phyloP scores from a whole-genome alignment of 768 basidiomycete genomes.

The Termitomyces sp. region DNA sequence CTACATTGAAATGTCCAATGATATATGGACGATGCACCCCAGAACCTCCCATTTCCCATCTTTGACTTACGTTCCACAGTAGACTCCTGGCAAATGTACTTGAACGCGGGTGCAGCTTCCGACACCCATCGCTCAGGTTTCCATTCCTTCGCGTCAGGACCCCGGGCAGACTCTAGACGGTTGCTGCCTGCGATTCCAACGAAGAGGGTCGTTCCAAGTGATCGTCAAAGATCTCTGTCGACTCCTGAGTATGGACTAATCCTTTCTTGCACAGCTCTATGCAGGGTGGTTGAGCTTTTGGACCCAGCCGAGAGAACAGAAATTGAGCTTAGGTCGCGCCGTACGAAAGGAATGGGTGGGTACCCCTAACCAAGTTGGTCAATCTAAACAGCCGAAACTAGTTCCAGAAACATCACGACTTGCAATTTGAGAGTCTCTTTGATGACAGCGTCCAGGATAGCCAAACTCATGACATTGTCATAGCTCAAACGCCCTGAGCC shows the following conservation, averaged over 20 bases:
- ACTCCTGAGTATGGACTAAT: constrained; percentile 33
- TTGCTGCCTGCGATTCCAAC: constrained; percentile 46
- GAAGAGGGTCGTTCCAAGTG: constrained; percentile 43
- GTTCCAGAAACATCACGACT: constrained; percentile 10
- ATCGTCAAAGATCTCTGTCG: constrained; percentile 23
- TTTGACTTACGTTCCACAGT: constrained; percentile 42
- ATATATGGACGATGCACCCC: constrained; percentile 24
- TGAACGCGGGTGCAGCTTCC: constrained; percentile 12
- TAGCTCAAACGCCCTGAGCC: constrained; percentile 23
- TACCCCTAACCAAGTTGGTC: constrained; percentile 27
- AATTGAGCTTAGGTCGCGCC: constrained; percentile 33
- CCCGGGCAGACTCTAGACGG: constrained; percentile 48
- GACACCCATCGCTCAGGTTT: constrained; percentile 50
- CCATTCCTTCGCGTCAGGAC: constrained; percentile 44
- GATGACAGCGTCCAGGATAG: constrained; percentile 41
- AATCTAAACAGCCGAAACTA: neutral
- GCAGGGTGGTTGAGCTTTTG: neutral
- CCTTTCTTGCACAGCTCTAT: constrained; percentile 39
- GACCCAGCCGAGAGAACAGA: neutral
- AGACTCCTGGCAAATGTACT: constrained; percentile 43
- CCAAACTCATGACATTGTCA: constrained; percentile 33
- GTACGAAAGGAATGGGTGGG: constrained; percentile 44
- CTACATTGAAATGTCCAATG: constrained; percentile 59
- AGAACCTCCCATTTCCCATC: constrained; percentile 37
- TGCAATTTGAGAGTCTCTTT: constrained; percentile 45